phyloP scores from a whole-genome alignment of 345 rosid genomes.

The Durio zibethinus region DNA sequence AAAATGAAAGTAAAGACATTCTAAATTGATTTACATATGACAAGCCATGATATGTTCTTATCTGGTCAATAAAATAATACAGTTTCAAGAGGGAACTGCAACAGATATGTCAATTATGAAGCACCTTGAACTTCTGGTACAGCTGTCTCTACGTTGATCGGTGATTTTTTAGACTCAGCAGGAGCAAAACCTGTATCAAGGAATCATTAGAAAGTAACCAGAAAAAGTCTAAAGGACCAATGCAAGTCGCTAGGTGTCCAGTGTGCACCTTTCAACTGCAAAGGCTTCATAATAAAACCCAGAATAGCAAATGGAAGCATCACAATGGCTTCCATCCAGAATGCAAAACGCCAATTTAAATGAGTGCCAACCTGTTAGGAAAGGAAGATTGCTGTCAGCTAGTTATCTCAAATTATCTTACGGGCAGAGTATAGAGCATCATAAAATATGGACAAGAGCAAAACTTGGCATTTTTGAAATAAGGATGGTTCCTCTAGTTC shows the following conservation, averaged over 20 bases:
- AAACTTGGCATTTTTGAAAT: not conserved
- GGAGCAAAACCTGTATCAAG: constrained; percentile 66
- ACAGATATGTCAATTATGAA: not conserved
- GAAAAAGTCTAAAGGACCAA: constrained; percentile 5
- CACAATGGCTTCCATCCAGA: constrained; percentile 84
- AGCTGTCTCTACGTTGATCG: constrained; percentile 30
- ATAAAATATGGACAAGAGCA: not conserved
- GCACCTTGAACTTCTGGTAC: constrained; percentile 46
- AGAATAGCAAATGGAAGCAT: constrained; percentile 86
- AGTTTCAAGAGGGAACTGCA: not conserved
- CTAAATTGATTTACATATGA: not conserved
- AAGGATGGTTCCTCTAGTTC: not conserved
- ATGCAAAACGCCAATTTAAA: constrained; percentile 83
- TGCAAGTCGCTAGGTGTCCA: constrained; percentile 5
- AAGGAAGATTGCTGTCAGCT: constrained; percentile 13
- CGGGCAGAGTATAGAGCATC: not conserved
- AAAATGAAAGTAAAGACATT: not conserved
- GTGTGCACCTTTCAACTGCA: constrained; percentile 73
- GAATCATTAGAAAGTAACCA: constrained; percentile 20
- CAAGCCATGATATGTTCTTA: not conserved
- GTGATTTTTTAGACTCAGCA: constrained; percentile 36
- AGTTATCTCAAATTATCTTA: not conserved
- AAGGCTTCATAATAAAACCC: constrained; percentile 81
- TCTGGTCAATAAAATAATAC: not conserved
- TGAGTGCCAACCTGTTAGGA: constrained; percentile 58